Conservation (phyloP, 768 basidiomycete species). For the Daedaleopsis nitida region DNA sequence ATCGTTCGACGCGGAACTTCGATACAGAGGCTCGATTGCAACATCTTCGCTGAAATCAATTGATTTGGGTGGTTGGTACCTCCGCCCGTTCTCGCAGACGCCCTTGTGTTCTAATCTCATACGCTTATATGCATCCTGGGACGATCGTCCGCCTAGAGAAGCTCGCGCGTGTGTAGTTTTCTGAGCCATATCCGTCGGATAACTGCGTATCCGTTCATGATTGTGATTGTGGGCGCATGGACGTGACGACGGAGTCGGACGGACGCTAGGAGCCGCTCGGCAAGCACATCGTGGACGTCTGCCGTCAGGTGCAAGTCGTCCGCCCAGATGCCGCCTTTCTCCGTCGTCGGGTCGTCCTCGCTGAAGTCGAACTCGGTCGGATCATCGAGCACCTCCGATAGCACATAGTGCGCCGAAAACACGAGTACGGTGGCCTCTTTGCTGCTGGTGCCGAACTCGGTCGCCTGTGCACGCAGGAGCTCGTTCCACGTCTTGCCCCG, state of each 20-base stretch:
- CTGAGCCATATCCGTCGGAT: too few relatives aligned
- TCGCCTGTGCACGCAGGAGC: slow-evolving; percentile 23
- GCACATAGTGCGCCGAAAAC: slow-evolving; percentile 35
- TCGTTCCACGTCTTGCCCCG: slow-evolving; percentile 37
- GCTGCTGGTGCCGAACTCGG: slow-evolving; percentile 27
- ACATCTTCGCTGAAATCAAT: too few relatives aligned
- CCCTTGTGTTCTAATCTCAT: not conserved
- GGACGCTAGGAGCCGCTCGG: slow-evolving; percentile 17
- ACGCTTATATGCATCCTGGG: not conserved
- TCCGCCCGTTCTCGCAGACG: not conserved
- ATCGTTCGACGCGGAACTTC: too few relatives aligned
- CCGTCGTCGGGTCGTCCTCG: slow-evolving; percentile 30
- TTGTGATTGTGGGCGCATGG: not conserved
- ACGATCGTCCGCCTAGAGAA: not conserved
- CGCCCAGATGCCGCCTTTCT: slow-evolving; percentile 39
- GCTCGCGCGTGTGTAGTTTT: too few relatives aligned
- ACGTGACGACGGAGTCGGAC: not conserved
- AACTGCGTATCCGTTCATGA: not conserved
- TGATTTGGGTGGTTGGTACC: too few relatives aligned
- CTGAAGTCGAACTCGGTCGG: slow-evolving; percentile 34
- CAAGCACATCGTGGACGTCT: slow-evolving; percentile 36
- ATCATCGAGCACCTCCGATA: slow-evolving; percentile 39
- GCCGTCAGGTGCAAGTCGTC: slow-evolving; percentile 41
- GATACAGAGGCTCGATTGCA: too few relatives aligned
- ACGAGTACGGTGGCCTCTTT: slow-evolving; percentile 32